Percentiles rank a stretch among this genome's conserved stretches.
Conservation (phyloP, 257 asterid genomes). For the Plantago ovata region DNA sequence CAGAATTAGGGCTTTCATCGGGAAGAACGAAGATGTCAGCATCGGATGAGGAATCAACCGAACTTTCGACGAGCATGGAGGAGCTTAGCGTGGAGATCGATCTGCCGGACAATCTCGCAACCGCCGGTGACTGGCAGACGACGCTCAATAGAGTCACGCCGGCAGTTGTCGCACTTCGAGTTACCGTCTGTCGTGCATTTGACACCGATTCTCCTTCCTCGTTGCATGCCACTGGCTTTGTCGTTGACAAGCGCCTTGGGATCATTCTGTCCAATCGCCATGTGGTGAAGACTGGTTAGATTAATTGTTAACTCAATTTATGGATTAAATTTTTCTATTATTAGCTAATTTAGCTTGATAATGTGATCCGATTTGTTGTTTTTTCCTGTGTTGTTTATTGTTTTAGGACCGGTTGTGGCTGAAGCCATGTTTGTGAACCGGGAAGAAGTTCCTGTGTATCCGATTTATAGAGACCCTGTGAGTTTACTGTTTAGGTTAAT, state of each 20-base stretch:
- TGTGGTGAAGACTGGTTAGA: conserved; percentile 88
- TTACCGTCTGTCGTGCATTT: conserved; percentile 85
- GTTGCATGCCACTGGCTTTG: conserved; percentile 84
- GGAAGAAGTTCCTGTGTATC: conserved; percentile 83
- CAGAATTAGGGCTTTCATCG: no score
- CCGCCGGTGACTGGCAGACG: conserved; percentile 87
- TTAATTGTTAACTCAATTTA: no score
- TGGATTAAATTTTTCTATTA: neutral
- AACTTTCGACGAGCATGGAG: no score
- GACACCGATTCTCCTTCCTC: conserved; percentile 94
- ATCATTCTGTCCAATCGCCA: conserved; percentile 93
- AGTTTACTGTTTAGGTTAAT: conserved; percentile 89
- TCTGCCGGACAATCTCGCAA: conserved; percentile 19
- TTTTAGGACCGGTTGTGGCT: conserved; percentile 90
- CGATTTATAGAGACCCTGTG: no score
- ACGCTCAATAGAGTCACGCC: conserved; percentile 84
- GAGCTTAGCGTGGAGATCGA: no score
- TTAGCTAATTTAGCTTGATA: neutral
- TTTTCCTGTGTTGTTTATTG: conserved; percentile 2
- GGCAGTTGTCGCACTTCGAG: conserved; percentile 92
- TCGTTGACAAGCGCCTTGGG: conserved; percentile 84
- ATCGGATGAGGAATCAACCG: no score
- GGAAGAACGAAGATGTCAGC: no score
- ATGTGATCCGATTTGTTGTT: neutral
- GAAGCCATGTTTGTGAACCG: conserved; percentile 96